phyloP scores from a whole-genome alignment of 2,329 filamentous ascomycete genomes.

The Botryotinia globosa region DNA sequence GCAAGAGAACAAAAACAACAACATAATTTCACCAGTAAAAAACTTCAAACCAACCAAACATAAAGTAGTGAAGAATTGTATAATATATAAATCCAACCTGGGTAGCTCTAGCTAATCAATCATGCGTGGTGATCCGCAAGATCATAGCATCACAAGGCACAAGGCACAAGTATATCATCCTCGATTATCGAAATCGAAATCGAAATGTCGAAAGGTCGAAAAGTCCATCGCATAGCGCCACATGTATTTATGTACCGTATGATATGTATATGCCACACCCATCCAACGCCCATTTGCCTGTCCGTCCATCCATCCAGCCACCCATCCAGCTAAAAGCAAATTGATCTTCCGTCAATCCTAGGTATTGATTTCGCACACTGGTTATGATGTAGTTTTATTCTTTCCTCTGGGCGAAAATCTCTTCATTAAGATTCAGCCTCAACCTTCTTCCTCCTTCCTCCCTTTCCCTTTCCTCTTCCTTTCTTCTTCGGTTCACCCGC shows the following conservation, averaged over 20 bases:
- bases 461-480: slow-evolving; percentile 5
- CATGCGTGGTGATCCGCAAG: background rate
- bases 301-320: background rate
- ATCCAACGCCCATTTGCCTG: background rate
- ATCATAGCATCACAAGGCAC: background rate
- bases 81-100: background rate
- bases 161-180: background rate
- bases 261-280: background rate
- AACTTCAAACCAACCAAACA: background rate
- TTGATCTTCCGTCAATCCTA: background rate
- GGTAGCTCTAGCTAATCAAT: background rate
- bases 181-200: background rate
- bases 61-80: background rate
- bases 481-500: background rate
- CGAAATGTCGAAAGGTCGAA: background rate
- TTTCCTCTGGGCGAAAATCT: background rate
- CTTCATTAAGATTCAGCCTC: background rate
- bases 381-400: background rate
- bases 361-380: background rate
- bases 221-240: background rate
- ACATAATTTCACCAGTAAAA: too few relatives aligned
- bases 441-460: slow-evolving; percentile 7
- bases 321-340: slow-evolving; percentile 8
- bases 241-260: background rate
- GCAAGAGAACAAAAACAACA: too few relatives aligned